Conservation (phyloP, 164 flowering plant genomes). For the Vitis rupestris region DNA sequence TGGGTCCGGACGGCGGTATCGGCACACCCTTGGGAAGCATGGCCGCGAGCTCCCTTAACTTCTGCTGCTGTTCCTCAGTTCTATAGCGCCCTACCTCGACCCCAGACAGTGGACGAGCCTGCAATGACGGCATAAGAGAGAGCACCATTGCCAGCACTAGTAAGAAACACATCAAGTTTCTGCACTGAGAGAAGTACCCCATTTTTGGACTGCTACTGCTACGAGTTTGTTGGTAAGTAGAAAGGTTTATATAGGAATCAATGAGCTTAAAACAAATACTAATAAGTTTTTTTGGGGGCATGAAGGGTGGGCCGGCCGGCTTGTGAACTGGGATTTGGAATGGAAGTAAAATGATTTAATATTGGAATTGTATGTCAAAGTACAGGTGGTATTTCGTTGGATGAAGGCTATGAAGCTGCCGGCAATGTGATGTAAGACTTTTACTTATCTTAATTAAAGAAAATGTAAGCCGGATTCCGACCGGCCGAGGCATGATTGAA, state of each 20-base stretch:
- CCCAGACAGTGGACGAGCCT: slow-evolving; percentile 2
- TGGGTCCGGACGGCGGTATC: slow-evolving; percentile 23
- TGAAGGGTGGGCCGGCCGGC: background rate
- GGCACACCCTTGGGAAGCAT: slow-evolving; percentile 22
- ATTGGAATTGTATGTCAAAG: no score
- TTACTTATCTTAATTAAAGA: no score
- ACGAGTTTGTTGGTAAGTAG: background rate
- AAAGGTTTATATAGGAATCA: background rate
- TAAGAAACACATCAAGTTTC: slow-evolving; percentile 4
- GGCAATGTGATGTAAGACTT: no score
- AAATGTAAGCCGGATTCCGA: no score
- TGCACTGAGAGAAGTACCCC: background rate
- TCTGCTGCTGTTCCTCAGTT: background rate
- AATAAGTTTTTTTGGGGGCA: background rate
- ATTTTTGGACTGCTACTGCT: background rate
- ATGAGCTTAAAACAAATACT: no score
- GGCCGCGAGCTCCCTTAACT: background rate
- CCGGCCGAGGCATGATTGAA: no score
- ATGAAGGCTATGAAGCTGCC: no score
- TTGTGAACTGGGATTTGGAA: no score
- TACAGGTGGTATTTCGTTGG: no score
- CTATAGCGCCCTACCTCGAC: background rate
- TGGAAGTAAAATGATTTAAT: no score
- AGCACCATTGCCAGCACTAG: background rate
- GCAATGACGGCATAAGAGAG: background rate